Percentiles rank a stretch among this genome's conserved stretches.
phyloP scores from a whole-genome alignment of 805 yeast genomes.

The Candida awuae region DNA sequence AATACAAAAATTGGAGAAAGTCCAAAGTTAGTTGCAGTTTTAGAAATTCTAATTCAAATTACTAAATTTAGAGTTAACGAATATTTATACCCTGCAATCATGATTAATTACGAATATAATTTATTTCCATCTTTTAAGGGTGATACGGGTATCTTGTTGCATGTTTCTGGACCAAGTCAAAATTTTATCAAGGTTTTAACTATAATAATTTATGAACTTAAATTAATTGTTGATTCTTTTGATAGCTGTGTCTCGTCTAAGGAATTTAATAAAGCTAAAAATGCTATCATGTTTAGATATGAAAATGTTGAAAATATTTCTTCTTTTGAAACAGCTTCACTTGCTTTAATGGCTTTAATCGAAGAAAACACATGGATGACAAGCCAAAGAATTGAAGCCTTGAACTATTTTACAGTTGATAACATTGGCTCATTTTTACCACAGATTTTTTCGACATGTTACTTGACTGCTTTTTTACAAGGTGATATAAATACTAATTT shows the following conservation, averaged over 20 bases:
- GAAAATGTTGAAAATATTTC: conserved; percentile 34
- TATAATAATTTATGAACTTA: conserved; percentile 28
- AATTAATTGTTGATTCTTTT: conserved; percentile 14
- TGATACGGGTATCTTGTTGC: conserved; percentile 44
- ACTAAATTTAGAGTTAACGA: conserved; percentile 34
- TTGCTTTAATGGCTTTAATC: conserved; percentile 42
- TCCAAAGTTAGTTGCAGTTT: conserved; percentile 35
- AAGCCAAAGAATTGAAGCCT: conserved; percentile 46
- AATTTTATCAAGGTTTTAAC: conserved; percentile 32
- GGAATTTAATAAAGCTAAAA: conserved; percentile 40
- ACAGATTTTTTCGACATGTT: conserved; percentile 24
- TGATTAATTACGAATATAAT: conserved; percentile 51
- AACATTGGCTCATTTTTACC: conserved; percentile 28
- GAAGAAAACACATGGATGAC: conserved; percentile 52
- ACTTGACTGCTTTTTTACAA: conserved; percentile 38
- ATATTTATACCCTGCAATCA: conserved; percentile 44
- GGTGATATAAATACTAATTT: conserved; percentile 35
- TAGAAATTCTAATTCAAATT: conserved; percentile 47
- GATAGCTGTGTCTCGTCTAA: conserved; percentile 21
- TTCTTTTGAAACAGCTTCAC: conserved; percentile 41
- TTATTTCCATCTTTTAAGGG: conserved; percentile 48
- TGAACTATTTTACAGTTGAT: conserved; percentile 40
- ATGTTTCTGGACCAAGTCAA: conserved; percentile 43
- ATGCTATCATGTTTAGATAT: conserved; percentile 40
- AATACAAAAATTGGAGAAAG: conserved; percentile 26